Conservation (phyloP, 495 filamentous ascomycete genomes). For the Penicillium arizonense region DNA sequence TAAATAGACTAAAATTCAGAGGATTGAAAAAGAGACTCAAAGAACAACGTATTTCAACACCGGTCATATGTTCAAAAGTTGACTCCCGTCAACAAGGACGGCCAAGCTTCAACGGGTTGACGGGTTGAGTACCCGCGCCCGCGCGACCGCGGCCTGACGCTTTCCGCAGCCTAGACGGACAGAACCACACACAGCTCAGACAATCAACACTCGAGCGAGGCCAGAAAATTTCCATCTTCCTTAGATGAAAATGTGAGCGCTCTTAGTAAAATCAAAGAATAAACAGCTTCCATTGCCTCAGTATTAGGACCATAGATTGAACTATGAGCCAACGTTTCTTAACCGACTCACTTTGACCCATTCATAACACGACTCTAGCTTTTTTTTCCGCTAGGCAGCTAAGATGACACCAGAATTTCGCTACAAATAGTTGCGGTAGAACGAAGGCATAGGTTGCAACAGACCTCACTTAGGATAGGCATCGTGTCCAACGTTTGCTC, state of each 20-base stretch:
- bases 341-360: no score
- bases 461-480: no score
- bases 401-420: no score
- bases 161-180: neutral
- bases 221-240: neutral
- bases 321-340: no score
- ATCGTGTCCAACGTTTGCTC: no score
- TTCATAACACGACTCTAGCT: no score
- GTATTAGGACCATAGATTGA: no score
- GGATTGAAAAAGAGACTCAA: neutral
- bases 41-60: neutral
- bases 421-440: no score
- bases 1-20: neutral
- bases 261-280: neutral
- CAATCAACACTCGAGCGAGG: neutral
- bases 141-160: neutral
- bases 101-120: conserved; percentile 9
- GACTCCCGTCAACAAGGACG: neutral
- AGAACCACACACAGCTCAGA: neutral
- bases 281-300: no score
- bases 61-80: conserved; percentile 1
- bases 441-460: no score
- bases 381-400: no score
- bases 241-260: neutral
- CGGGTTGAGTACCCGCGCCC: neutral